A percentile compares a stretch with the other conserved stretches of the same genome.
phyloP scores from a whole-genome alignment of 768 basidiomycete species.

The Suillus variegatus region DNA sequence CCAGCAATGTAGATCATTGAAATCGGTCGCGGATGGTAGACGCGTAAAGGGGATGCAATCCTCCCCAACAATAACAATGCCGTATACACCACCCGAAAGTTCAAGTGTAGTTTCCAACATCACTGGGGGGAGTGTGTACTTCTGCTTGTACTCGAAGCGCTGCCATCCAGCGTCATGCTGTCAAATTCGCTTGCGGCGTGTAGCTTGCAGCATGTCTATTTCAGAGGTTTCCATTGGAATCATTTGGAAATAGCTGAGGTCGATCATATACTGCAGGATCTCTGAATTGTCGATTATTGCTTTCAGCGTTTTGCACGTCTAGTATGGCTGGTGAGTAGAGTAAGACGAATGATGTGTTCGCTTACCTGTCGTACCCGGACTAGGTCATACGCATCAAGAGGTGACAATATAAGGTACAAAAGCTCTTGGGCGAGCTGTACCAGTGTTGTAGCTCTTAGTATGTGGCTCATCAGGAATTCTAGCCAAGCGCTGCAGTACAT shows the following conservation, averaged over 20 bases:
- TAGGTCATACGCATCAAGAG: constrained; percentile 38
- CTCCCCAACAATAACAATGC: constrained; percentile 41
- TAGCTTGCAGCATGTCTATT: constrained; percentile 34
- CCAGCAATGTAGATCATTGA: constrained; percentile 28
- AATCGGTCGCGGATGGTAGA: not conserved
- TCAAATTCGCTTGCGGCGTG: constrained; percentile 41
- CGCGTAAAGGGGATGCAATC: constrained; percentile 48
- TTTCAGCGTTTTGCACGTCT: constrained; percentile 44
- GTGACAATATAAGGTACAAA: constrained; percentile 32
- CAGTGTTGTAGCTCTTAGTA: not conserved
- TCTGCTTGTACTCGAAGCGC: constrained; percentile 41
- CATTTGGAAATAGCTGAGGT: constrained; percentile 49
- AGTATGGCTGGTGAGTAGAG: not conserved
- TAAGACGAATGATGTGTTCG: not conserved
- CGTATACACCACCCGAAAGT: constrained; percentile 52
- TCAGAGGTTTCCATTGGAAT: constrained; percentile 27
- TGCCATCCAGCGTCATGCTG: constrained; percentile 53
- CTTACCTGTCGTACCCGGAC: constrained; percentile 36
- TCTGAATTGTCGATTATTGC: constrained; percentile 44
- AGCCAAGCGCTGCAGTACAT: not conserved
- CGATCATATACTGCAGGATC: constrained; percentile 49
- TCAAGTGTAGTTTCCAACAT: constrained; percentile 52
- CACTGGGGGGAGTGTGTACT: constrained; percentile 40
- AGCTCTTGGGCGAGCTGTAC: constrained; percentile 37
- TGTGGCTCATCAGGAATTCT: not conserved